Percentiles rank a stretch among this genome's conserved stretches.
phyloP scores from a whole-genome alignment of 2,329 filamentous ascomycete species.

The Fusarium floridanum region DNA sequence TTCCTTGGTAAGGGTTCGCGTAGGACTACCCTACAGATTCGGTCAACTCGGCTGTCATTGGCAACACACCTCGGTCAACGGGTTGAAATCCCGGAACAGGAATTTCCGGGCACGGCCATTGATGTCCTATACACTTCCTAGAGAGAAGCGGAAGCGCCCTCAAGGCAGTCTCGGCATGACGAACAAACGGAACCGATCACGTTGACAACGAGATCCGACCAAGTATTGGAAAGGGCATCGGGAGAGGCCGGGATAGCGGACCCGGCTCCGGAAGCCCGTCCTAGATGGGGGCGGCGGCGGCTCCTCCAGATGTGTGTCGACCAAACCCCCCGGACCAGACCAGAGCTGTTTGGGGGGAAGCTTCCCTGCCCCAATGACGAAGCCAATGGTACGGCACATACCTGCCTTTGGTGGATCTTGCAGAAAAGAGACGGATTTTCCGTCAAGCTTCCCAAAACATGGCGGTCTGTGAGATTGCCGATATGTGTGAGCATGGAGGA shows the following conservation, averaged over 20 bases:
- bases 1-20: not conserved
- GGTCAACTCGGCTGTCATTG: not conserved
- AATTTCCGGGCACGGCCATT: not conserved
- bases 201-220: constrained; percentile 20
- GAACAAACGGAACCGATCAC: constrained; percentile 29
- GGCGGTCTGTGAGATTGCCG: constrained; percentile 17
- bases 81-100: constrained; percentile 2
- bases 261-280: constrained; percentile 30
- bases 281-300: not conserved
- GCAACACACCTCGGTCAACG: constrained; percentile 32
- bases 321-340: not conserved
- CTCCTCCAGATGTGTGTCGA: not conserved
- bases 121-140: not conserved
- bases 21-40: constrained; percentile 1
- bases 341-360: not conserved
- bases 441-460: not conserved
- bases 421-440: constrained; percentile 9
- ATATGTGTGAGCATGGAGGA: constrained; percentile 6
- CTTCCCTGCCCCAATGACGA: constrained; percentile 1
- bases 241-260: constrained; percentile 33
- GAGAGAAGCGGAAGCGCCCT: not conserved
- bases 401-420: constrained; percentile 5
- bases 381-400: not conserved
- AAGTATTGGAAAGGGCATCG: constrained; percentile 16
- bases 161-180: constrained; percentile 17